Percentiles rank a stretch among this genome's conserved stretches.
These are phyloP conservation scores for Articulospora tetracladia DNA, from an alignment of 495 filamentous ascomycete species.

Conservation along the genomic window DNA sequence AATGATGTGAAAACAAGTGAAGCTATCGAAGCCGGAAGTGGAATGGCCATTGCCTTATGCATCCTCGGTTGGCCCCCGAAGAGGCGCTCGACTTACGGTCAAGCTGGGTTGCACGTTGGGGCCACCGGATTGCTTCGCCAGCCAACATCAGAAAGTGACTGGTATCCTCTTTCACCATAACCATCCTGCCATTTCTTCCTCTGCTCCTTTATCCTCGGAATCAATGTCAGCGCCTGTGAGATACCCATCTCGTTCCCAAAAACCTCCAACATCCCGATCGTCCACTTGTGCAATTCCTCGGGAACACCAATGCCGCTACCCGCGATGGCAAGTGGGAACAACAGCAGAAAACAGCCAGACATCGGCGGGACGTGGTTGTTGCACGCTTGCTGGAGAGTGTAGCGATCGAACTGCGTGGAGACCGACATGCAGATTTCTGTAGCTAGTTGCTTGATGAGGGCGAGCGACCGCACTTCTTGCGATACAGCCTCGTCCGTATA, in stretches of 20 bases:
- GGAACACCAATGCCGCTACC: slow-evolving; percentile 26
- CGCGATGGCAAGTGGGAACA: slow-evolving; percentile 32
- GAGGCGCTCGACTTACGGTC: background rate
- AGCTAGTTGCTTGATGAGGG: slow-evolving; percentile 12
- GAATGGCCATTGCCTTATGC: too few species aligned
- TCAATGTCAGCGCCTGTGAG: slow-evolving; percentile 10
- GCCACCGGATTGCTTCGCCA: background rate
- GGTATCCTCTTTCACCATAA: background rate
- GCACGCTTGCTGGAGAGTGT: background rate
- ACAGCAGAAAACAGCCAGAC: slow-evolving; percentile 29
- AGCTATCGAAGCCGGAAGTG: too few species aligned
- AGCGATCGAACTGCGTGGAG: slow-evolving; percentile 8
- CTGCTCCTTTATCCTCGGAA: slow-evolving; percentile 4
- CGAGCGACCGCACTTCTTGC: slow-evolving; percentile 7
- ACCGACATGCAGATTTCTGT: slow-evolving; percentile 17
- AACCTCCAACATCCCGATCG: slow-evolving; percentile 25
- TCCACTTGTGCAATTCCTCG: slow-evolving; percentile 30
- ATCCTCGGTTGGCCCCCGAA: background rate
- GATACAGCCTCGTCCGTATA: background rate
- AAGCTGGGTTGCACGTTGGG: background rate
- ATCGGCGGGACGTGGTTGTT: slow-evolving; percentile 19
- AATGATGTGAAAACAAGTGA: background rate
- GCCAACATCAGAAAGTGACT: background rate
- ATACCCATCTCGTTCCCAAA: slow-evolving; percentile 34
- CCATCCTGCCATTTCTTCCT: slow-evolving; percentile 9